Percentiles rank a stretch among this genome's conserved stretches.
Conservation (phyloP, 2,329 filamentous ascomycete genomes). For the Hypoxylon sp. region DNA sequence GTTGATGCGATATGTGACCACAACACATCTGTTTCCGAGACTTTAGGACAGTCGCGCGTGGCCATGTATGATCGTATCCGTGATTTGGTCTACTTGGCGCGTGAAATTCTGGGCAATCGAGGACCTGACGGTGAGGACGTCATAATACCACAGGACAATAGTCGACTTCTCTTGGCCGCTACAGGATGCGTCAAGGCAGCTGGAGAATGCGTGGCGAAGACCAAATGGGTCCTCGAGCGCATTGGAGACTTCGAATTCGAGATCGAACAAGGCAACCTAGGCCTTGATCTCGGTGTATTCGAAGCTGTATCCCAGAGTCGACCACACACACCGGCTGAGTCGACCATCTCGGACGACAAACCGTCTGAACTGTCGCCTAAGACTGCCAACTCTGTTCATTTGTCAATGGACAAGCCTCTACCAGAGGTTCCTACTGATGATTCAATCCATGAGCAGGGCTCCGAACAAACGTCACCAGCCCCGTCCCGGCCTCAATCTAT, state of each 20-base stretch:
- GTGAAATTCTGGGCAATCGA: slow-evolving; percentile 78
- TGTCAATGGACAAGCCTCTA: slow-evolving; percentile 73
- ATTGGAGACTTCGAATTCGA: slow-evolving; percentile 94
- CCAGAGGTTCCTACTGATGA: slow-evolving; percentile 69
- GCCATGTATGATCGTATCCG: slow-evolving; percentile 84
- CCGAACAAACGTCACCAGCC: slow-evolving; percentile 50
- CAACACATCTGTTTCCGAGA: slow-evolving; percentile 74
- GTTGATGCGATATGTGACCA: slow-evolving; percentile 86
- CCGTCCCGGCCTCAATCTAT: slow-evolving; percentile 59
- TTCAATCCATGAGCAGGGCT: slow-evolving; percentile 40
- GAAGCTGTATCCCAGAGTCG: slow-evolving; percentile 55
- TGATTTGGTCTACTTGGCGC: slow-evolving; percentile 82
- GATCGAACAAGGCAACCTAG: slow-evolving; percentile 67
- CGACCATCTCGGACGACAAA: slow-evolving; percentile 55
- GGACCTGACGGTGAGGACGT: slow-evolving; percentile 80
- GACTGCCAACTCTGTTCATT: slow-evolving; percentile 48
- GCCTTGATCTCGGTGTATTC: slow-evolving; percentile 66
- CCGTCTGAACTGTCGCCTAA: slow-evolving; percentile 46
- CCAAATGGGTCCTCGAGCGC: slow-evolving; percentile 84
- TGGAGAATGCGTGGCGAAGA: slow-evolving; percentile 90
- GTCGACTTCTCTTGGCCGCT: slow-evolving; percentile 79
- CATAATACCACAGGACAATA: slow-evolving; percentile 83
- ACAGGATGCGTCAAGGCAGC: slow-evolving; percentile 90
- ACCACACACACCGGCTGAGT: slow-evolving; percentile 51
- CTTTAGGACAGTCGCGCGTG: slow-evolving; percentile 75